phyloP scores from a whole-genome alignment of 2,329 filamentous ascomycete species.

The Ascochyta rabiei region DNA sequence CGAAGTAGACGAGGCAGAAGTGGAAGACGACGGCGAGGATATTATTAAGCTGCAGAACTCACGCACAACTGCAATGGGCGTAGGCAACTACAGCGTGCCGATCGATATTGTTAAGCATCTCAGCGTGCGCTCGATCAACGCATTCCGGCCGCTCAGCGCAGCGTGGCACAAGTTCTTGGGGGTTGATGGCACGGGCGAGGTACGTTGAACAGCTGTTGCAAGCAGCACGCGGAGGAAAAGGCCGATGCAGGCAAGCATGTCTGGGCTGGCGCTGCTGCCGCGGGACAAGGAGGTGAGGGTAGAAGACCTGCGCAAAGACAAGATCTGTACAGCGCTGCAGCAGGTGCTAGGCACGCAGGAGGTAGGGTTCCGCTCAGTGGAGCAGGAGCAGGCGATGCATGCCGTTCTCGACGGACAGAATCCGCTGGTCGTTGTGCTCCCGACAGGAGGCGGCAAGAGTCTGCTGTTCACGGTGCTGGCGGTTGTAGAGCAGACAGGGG shows the following conservation, averaged over 20 bases:
- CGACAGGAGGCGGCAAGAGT: constrained; percentile 28
- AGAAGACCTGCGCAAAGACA: background rate
- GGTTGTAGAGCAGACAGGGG: background rate
- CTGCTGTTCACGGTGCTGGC: constrained; percentile 28
- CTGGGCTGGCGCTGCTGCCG: no score
- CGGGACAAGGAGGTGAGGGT: no score
- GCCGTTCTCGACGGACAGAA: constrained; percentile 18
- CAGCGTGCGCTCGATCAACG: constrained; percentile 24
- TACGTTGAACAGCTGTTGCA: no score
- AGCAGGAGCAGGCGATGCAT: constrained; percentile 21
- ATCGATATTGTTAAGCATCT: constrained; percentile 30
- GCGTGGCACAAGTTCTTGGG: background rate
- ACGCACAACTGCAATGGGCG: constrained; percentile 8
- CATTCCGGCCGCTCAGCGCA: constrained; percentile 21
- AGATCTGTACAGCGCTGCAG: background rate
- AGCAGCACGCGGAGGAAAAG: background rate
- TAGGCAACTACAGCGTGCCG: constrained; percentile 21
- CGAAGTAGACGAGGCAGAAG: background rate
- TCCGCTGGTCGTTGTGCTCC: constrained; percentile 25
- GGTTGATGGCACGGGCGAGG: background rate
- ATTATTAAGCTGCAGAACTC: constrained; percentile 18
- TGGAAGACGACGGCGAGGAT: constrained; percentile 17
- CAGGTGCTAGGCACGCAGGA: constrained; percentile 12
- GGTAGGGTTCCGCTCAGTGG: constrained; percentile 7
- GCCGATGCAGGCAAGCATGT: no score